Percentiles rank a stretch among this genome's conserved stretches.
These are phyloP conservation scores for Auricularia sp. DNA, from an alignment of 768 basidiomycete species.

Conservation along the genomic window DNA sequence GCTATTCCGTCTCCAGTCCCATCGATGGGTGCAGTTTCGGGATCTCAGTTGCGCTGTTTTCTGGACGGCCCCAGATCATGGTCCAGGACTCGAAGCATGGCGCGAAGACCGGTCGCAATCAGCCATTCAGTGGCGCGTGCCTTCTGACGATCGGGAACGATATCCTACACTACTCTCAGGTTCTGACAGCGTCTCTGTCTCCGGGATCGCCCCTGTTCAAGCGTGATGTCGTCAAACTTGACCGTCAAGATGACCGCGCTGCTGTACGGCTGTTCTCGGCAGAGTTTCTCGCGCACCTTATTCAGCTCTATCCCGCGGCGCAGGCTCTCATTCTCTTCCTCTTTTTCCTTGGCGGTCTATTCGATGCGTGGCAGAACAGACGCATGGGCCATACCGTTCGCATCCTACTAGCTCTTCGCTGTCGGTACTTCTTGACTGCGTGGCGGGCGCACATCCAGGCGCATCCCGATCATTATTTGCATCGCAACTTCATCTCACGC, in stretches of 20 bases:
- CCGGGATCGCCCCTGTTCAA: constrained; percentile 16
- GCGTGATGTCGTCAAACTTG: constrained; percentile 29
- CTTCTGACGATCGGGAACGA: constrained; percentile 18
- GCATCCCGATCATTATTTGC: constrained; percentile 11
- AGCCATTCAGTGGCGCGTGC: constrained; percentile 25
- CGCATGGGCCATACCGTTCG: constrained; percentile 15
- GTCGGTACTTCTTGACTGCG: constrained; percentile 16
- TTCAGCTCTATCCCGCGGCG: constrained; percentile 18
- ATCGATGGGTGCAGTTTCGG: too few species aligned
- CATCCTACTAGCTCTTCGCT: constrained; percentile 15
- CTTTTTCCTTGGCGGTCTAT: constrained; percentile 24
- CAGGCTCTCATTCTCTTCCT: constrained; percentile 26
- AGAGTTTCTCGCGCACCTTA: constrained; percentile 17
- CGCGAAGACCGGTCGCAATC: constrained; percentile 27
- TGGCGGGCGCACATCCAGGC: constrained; percentile 17
- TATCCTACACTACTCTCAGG: constrained; percentile 12
- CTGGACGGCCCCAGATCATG: constrained; percentile 7
- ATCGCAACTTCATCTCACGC: constrained; percentile 17
- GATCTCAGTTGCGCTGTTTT: too few species aligned
- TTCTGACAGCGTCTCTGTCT: constrained; percentile 4
- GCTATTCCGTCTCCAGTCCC: too few species aligned
- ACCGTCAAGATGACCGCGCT: constrained; percentile 37
- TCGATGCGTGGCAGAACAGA: constrained; percentile 22
- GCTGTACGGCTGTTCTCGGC: constrained; percentile 32
- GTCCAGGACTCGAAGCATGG: constrained; percentile 30